Conservation (phyloP, 2,329 filamentous ascomycete genomes). For the Hirsutella minnesotensis region DNA sequence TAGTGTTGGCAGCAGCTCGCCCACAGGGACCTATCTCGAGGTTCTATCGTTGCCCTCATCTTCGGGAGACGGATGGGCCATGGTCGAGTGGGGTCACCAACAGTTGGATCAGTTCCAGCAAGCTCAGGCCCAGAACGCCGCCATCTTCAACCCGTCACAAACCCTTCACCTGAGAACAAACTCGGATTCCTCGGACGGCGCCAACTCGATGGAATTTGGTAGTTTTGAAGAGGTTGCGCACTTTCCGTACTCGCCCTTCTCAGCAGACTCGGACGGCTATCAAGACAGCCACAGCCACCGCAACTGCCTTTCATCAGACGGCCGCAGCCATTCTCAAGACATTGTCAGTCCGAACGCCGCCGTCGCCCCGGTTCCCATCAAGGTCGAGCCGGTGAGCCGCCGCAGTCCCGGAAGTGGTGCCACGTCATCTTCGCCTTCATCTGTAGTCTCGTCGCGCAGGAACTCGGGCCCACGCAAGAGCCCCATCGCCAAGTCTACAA, state of each 20-base stretch:
- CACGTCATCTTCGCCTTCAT: conserved; percentile 47
- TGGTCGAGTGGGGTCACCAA: conserved; percentile 63
- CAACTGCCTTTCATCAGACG: conserved; percentile 49
- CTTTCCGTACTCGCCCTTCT: conserved; percentile 70
- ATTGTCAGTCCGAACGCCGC: conserved; percentile 56
- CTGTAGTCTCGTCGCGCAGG: conserved; percentile 49
- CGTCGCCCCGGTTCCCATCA: conserved; percentile 58
- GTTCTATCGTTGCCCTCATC: conserved; percentile 72
- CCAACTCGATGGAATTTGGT: conserved; percentile 53
- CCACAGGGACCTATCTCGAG: conserved; percentile 56
- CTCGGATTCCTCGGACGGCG: conserved; percentile 72
- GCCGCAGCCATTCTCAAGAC: conserved; percentile 35
- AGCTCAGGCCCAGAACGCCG: conserved; percentile 39
- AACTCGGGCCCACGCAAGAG: conserved; percentile 64
- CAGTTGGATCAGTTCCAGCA: conserved; percentile 49
- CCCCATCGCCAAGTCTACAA: conserved; percentile 61
- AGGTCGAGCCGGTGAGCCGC: conserved; percentile 40
- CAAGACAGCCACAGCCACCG: conserved; percentile 49
- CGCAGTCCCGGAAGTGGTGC: conserved; percentile 50
- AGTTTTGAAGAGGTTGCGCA: conserved; percentile 69
- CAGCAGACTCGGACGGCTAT: conserved; percentile 68
- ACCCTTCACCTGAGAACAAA: conserved; percentile 79
- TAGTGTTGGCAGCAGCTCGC: conserved; percentile 33
- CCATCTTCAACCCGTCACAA: conserved; percentile 86
- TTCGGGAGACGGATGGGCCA: conserved; percentile 78